Base-by-base conservation (phyloP, 306 rosid species). In the Pyrus communis region DNA sequence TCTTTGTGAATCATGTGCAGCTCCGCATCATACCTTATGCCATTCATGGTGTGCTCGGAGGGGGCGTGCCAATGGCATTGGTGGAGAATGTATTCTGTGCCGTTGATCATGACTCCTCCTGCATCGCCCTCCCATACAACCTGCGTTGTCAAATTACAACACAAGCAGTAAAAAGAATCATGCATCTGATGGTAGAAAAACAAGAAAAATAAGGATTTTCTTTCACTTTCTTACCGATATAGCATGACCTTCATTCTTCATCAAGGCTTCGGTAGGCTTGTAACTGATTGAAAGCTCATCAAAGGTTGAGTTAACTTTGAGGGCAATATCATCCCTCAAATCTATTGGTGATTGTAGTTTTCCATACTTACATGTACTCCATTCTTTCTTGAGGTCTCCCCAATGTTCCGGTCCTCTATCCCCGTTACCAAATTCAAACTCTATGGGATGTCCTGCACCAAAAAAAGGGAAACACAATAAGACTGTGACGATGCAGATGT, bases 11-110 rank as follows among this genome's bases (percentile, higher is more conserved):
- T 91, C 95, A 89, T 79, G 69, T 93, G 98, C 3, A 89, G 76
- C 84, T 93, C 98, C 82, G 89, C 6, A 17, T 91, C 95, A 75
- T 84, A 88, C 85, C 88, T 89, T 19, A 71, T 80, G 67, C 94
- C 93, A 60, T 93, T 86, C 75, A 93, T 69, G 74, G 96, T 40
- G 27, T 93, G 98, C 73, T 93, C 96, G 0, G 98, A 87, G 70
- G 96, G 96, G 13, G 92, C 80, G 75, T 93, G 98, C 94, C 96
- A 93, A 42, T 93, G 98, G 25, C 86, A 58, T 75, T 89, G 96
- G 12, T 68, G 81, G 45, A 93, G 90, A 60, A 78, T 69, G 77
- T 79, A 93, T 2, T 86, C 35, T 0, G 88, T 88, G 67, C 89
- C 96, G 19, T 87, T 87, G 70, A 93, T 82, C 40, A 30, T 18